phyloP scores from a whole-genome alignment of 1,139 yeast species.

The Geotrichum aggregatum region DNA sequence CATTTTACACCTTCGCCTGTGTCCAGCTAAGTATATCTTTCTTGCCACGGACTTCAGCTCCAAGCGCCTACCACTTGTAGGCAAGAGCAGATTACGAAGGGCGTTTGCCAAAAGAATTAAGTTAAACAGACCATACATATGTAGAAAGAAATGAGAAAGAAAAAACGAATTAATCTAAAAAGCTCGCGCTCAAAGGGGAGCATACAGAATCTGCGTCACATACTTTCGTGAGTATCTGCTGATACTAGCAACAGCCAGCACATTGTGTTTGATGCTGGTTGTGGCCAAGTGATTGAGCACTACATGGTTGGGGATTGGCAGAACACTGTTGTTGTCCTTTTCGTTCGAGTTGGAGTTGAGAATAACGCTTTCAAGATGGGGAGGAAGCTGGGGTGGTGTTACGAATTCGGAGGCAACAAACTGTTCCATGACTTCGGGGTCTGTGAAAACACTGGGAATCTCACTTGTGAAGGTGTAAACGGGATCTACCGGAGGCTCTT shows the following conservation, averaged over 20 bases:
- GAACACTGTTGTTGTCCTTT: conserved; percentile 52
- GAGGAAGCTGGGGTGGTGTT: conserved; percentile 87
- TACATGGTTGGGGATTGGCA: conserved; percentile 86
- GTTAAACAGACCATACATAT: too few species aligned
- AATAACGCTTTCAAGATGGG: conserved; percentile 82
- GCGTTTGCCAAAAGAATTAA: too few species aligned
- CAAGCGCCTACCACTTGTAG: too few species aligned
- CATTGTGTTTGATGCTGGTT: conserved; percentile 81
- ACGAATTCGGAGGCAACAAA: conserved; percentile 49
- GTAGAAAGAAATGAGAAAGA: conserved; percentile 1
- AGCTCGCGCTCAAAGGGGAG: conserved; percentile 23
- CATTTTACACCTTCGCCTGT: too few species aligned
- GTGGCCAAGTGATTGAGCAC: conserved; percentile 86
- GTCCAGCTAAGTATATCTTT: too few species aligned
- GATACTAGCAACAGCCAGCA: conserved; percentile 72
- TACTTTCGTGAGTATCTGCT: conserved; percentile 83
- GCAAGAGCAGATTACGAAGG: too few species aligned
- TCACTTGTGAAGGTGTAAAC: conserved; percentile 64
- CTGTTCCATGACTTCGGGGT: conserved; percentile 42
- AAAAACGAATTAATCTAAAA: background rate
- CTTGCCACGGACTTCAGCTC: too few species aligned
- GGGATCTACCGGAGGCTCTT: conserved; percentile 48
- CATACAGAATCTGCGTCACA: conserved; percentile 43
- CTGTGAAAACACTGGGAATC: conserved; percentile 80
- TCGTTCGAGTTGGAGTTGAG: conserved; percentile 58